Conservation (phyloP, 1,284 basidiomycete genomes). For the Singerocomus inundabilis region DNA sequence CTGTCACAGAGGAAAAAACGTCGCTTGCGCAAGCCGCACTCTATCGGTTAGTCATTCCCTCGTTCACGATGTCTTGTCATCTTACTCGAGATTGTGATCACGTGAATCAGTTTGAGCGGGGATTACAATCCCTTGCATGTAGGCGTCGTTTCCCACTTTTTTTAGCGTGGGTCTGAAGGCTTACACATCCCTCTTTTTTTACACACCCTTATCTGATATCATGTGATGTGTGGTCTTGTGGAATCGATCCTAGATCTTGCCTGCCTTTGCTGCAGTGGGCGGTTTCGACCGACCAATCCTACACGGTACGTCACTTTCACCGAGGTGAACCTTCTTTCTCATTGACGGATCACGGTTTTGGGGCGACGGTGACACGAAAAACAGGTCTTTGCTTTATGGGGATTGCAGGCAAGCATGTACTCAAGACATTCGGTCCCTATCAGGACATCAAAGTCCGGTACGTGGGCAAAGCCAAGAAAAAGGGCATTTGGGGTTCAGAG, state of each 20-base stretch:
- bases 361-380: not conserved
- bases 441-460: slow-evolving; percentile 96
- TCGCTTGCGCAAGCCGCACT: slow-evolving; percentile 80
- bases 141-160: slow-evolving; percentile 21
- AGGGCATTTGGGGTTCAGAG: not conserved
- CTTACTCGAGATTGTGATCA: slow-evolving; percentile 4
- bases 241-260: slow-evolving; percentile 66
- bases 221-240: not conserved
- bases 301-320: slow-evolving; percentile 46
- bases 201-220: too few relatives aligned
- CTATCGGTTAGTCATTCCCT: slow-evolving; percentile 62
- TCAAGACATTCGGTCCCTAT: slow-evolving; percentile 83
- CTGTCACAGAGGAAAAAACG: slow-evolving; percentile 86
- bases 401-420: slow-evolving; percentile 91
- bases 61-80: not conserved
- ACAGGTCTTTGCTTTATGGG: slow-evolving; percentile 89
- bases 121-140: slow-evolving; percentile 93
- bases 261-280: slow-evolving; percentile 90
- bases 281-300: slow-evolving; percentile 92
- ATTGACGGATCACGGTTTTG: slow-evolving; percentile 1
- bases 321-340: not conserved
- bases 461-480: slow-evolving; percentile 20
- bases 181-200: too few relatives aligned
- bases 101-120: slow-evolving; percentile 66
- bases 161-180: slow-evolving; percentile 8